A percentile compares a stretch with the other conserved stretches of the same genome.
These are phyloP conservation scores for Nemania diffusa DNA, from an alignment of 2,329 filamentous ascomycete species.

Conservation along the genomic window DNA sequence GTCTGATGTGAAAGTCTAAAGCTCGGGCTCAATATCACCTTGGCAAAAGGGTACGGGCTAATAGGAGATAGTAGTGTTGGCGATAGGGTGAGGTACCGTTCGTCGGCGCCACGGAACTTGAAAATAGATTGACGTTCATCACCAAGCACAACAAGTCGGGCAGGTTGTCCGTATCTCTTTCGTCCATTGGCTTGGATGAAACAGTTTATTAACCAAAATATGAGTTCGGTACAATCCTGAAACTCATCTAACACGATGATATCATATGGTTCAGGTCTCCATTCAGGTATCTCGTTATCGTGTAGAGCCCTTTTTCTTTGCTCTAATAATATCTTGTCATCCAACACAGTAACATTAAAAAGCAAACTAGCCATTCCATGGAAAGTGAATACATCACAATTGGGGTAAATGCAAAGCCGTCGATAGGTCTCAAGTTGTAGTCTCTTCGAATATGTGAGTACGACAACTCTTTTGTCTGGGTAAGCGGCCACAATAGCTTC, in stretches of 20 bases:
- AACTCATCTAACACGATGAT: conserved; percentile 5
- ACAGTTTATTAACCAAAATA: neutral
- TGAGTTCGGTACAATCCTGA: neutral
- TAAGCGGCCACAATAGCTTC: conserved; percentile 6
- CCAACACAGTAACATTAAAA: neutral
- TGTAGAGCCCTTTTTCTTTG: neutral
- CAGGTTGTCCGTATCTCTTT: neutral
- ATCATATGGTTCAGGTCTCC: neutral
- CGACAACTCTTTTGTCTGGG: neutral
- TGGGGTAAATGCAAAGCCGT: neutral
- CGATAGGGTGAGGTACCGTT: neutral
- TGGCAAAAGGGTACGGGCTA: neutral
- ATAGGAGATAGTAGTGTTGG: neutral
- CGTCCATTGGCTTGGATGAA: neutral
- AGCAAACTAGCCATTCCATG: neutral
- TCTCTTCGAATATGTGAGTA: neutral
- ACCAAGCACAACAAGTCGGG: neutral
- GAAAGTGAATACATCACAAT: neutral
- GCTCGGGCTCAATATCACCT: neutral
- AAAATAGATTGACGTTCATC: conserved; percentile 3
- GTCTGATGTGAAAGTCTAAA: neutral
- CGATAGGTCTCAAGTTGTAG: neutral
- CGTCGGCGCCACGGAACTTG: conserved; percentile 1
- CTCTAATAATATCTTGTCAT: neutral
- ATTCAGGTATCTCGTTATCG: neutral